A percentile compares a stretch with the other conserved stretches of the same genome.
Evolutionary conservation across 495 filamentous ascomycete species (phyloP).

Genomic region (Mytilinidion resinicola): DNA sequence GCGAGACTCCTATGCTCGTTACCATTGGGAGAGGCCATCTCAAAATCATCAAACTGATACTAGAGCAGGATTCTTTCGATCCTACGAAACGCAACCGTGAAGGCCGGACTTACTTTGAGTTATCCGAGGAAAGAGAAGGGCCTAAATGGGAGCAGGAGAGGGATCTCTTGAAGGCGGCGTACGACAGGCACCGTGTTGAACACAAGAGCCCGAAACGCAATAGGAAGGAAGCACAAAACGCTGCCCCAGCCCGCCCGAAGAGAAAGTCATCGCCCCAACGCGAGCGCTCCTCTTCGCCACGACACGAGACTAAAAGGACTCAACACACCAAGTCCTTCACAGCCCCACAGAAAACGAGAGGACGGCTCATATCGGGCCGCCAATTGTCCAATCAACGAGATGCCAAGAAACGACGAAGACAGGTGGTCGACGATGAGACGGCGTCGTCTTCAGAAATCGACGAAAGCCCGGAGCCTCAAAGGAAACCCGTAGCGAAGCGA

Average conservation of each 20-base stretch:
- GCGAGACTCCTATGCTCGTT: slow-evolving; percentile 81
- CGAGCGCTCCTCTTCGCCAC: slow-evolving; percentile 24
- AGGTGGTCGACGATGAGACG: slow-evolving; percentile 12
- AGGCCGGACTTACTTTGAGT: slow-evolving; percentile 74
- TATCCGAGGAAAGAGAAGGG: slow-evolving; percentile 73
- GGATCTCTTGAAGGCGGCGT: slow-evolving; percentile 71
- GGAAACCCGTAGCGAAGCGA: slow-evolving; percentile 12
- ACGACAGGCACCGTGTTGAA: slow-evolving; percentile 52
- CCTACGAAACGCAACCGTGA: slow-evolving; percentile 57
- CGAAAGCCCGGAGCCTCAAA: slow-evolving; percentile 16
- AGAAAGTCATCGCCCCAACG: slow-evolving; percentile 17
- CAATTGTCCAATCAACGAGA: slow-evolving; percentile 22
- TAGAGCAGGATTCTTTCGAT: slow-evolving; percentile 72
- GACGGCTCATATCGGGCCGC: slow-evolving; percentile 19
- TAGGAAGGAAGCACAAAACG: slow-evolving; percentile 22
- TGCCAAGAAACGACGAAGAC: slow-evolving; percentile 16
- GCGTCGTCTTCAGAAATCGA: slow-evolving; percentile 15
- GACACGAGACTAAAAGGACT: slow-evolving; percentile 12
- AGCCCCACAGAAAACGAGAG: slow-evolving; percentile 16
- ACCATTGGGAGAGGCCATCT: slow-evolving; percentile 88
- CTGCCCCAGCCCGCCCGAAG: slow-evolving; percentile 9
- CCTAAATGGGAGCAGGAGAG: slow-evolving; percentile 87
- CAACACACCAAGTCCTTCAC: slow-evolving; percentile 9
- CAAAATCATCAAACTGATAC: slow-evolving; percentile 70
- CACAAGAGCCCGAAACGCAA: slow-evolving; percentile 37